Evolutionary conservation across 225 moss, liverwort and hornwort species (phyloP), one percentile per base, ranked within the genome.

Genomic region (Straminergon stramineum): DNA sequence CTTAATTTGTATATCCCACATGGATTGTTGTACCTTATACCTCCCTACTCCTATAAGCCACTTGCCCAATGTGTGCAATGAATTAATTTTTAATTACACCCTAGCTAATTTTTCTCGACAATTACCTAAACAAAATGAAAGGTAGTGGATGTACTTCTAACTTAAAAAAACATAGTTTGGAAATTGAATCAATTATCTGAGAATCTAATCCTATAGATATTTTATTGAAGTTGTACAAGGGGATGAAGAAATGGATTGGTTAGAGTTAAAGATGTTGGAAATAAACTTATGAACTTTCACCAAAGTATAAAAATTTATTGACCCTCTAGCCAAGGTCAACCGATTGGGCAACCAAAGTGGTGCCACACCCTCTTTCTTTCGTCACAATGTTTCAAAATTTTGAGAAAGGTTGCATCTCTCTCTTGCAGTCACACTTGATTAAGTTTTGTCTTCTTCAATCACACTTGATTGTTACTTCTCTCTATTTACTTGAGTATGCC

Each of bases 291-390:
- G 10, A 74, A 17, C 0, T 28, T 45, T 45, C 10, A 17, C 4
- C 24, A 74, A 30, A 6, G 4, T 74, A 45, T 45, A 0, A 3
- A 73, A 71, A n/a, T 22, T 71, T 41, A 15, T 7, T 41, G 7
- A 41, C 6, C 14, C 1, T 26, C 8, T 0, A 71, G 0, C 14
- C 8, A 71, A 71, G 26, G 41, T 8, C 4, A 13, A 0, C 0
- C 0, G 1, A 24, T 0, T n/a, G 0, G 5, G 2, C 10, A 71
- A 26, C 0, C 23, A 3, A 71, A 43, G 9, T 0, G 0, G 0
- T 3, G 0, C 16, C 0, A 0, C 27, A 27, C 2, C 6, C 3
- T 73, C 6, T 24, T 5, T 26, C 3, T 13, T 39, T 71, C 0
- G 0, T 71, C 43, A 71, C 0, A 0, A 0, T 71, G 2, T 15